Evolutionary conservation across 2,329 filamentous ascomycete species (phyloP).

Genomic region (Talaromyces funiculosus): DNA sequence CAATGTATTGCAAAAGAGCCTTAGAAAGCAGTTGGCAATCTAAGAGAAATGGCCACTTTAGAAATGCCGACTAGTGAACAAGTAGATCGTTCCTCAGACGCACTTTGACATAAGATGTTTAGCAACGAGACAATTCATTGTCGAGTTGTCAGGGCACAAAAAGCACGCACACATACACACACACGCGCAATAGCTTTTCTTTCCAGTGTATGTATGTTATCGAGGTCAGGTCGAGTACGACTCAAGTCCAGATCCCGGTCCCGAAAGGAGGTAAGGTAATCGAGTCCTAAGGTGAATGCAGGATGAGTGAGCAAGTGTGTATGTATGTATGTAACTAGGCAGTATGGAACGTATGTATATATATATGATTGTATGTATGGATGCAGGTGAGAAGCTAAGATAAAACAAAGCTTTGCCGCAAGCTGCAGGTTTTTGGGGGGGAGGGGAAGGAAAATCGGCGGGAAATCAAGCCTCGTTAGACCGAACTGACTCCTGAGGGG

Average conservation of each 20-base stretch:
- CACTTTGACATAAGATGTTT: constrained; percentile 6
- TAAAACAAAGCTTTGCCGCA: constrained; percentile 29
- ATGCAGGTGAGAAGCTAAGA: constrained; percentile 14
- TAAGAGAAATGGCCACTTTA: background rate
- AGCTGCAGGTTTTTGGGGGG: constrained; percentile 9
- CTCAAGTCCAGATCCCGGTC: constrained; percentile 1
- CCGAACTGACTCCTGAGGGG: constrained; percentile 1
- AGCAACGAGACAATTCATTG: constrained; percentile 5
- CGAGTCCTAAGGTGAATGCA: background rate
- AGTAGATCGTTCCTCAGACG: constrained; percentile 4
- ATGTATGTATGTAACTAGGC: constrained; percentile 7
- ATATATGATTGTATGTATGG: background rate
- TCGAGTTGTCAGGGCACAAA: background rate
- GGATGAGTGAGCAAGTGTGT: background rate
- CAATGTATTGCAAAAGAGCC: background rate
- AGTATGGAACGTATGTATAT: background rate
- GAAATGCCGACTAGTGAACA: background rate
- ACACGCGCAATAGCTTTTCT: background rate
- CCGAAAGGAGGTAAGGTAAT: background rate
- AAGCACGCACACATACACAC: background rate
- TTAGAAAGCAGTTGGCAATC: background rate
- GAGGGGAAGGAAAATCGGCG: constrained; percentile 5
- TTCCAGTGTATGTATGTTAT: background rate
- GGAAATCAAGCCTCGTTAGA: constrained; percentile 3
- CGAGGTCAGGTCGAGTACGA: background rate